Conservation (phyloP, 345 rosid species). For the Rhodomyrtus tomentosa region DNA sequence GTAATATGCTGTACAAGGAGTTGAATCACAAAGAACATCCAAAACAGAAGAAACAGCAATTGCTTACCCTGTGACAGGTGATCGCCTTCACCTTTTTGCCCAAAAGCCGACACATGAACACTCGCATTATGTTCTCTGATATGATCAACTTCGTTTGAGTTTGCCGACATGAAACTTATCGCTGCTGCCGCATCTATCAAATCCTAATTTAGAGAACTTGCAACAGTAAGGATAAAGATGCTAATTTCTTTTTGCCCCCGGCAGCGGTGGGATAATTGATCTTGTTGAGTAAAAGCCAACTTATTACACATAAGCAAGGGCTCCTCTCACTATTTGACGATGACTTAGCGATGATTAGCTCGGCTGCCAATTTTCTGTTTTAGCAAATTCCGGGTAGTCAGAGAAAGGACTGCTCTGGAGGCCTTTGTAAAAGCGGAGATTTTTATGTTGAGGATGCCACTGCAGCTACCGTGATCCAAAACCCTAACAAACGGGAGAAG, state of each 20-base stretch:
- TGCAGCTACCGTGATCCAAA: not conserved
- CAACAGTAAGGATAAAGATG: not conserved
- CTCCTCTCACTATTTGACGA: not conserved
- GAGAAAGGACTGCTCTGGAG: not conserved
- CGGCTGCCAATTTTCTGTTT: not conserved
- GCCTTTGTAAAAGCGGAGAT: not conserved
- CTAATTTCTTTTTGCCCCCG: not conserved
- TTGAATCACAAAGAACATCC: not conserved
- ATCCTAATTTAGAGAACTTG: not conserved
- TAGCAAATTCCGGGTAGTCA: not conserved
- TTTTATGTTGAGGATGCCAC: not conserved
- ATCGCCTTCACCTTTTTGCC: not conserved
- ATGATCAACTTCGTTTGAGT: not conserved
- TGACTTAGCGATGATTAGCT: not conserved
- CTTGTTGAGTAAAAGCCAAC: not conserved
- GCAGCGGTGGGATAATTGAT: not conserved
- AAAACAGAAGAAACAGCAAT: not conserved
- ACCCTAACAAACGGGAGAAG: not conserved
- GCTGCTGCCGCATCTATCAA: not conserved
- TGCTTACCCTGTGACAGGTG: not conserved
- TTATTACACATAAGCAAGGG: not conserved
- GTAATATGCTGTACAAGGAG: not conserved
- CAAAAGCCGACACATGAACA: not conserved
- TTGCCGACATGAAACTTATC: not conserved
- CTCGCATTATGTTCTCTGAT: not conserved